A percentile compares a stretch with the other conserved stretches of the same genome.
Conservation (phyloP, 495 filamentous ascomycete species). For the Annulohypoxylon moriforme region DNA sequence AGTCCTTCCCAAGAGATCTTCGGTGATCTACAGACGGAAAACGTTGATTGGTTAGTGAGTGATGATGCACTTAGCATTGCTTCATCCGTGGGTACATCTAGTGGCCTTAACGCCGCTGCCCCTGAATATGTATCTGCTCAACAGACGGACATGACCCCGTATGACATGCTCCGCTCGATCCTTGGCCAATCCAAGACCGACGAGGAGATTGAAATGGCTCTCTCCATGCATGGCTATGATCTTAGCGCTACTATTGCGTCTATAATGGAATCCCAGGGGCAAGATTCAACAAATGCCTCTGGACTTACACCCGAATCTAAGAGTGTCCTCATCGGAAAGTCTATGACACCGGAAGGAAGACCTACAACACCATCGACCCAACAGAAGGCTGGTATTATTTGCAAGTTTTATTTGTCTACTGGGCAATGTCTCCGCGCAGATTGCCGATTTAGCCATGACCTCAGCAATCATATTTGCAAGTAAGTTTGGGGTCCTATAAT, state of each 20-base stretch:
- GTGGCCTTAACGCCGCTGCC: slow-evolving; percentile 77
- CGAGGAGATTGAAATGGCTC: slow-evolving; percentile 90
- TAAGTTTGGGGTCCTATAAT: slow-evolving; percentile 62
- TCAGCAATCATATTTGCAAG: slow-evolving; percentile 98
- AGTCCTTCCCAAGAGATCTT: slow-evolving; percentile 85
- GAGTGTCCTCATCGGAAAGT: slow-evolving; percentile 87
- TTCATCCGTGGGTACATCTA: slow-evolving; percentile 73
- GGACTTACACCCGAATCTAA: slow-evolving; percentile 61
- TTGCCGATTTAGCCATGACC: slow-evolving; percentile 96
- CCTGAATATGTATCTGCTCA: slow-evolving; percentile 83
- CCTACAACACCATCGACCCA: slow-evolving; percentile 78
- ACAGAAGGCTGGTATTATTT: slow-evolving; percentile 84
- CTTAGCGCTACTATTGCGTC: slow-evolving; percentile 87
- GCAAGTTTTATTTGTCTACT: slow-evolving; percentile 93
- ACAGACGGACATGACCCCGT: slow-evolving; percentile 92
- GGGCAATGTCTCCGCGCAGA: slow-evolving; percentile 94
- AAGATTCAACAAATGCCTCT: slow-evolving; percentile 55
- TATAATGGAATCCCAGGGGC: slow-evolving; percentile 74
- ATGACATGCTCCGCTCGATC: slow-evolving; percentile 97
- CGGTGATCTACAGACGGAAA: slow-evolving; percentile 91
- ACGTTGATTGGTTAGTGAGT: slow-evolving; percentile 94
- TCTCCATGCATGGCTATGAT: slow-evolving; percentile 92
- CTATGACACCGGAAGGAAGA: slow-evolving; percentile 77
- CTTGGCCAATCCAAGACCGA: slow-evolving; percentile 88
- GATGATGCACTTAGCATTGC: slow-evolving; percentile 86